These are phyloP conservation scores for Lentinula lateritia DNA, from an alignment of 768 basidiomycete genomes.

Conservation along the genomic window DNA sequence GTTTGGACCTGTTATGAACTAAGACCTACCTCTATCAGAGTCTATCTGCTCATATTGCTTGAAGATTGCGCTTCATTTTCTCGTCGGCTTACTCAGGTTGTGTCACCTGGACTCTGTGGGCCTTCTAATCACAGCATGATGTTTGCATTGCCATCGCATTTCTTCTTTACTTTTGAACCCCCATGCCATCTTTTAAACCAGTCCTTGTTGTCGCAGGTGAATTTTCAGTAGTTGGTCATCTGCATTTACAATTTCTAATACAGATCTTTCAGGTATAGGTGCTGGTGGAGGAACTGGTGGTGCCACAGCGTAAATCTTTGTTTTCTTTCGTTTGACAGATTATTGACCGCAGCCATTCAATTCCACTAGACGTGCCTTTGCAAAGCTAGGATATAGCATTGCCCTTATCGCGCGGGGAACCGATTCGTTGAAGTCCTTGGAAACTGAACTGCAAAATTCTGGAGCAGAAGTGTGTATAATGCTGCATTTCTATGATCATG, in stretches of 20 bases:
- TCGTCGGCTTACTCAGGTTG: no score
- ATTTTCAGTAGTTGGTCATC: not conserved
- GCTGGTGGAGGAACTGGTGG: constrained; percentile 51
- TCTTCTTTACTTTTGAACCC: no score
- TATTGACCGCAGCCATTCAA: not conserved
- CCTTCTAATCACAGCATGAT: not conserved
- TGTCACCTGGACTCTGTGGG: no score
- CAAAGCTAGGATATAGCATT: constrained; percentile 58
- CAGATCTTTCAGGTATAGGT: constrained; percentile 32
- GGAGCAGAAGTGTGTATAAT: constrained; percentile 50
- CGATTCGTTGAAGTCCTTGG: constrained; percentile 45
- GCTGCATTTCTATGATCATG: not conserved
- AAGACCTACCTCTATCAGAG: no score
- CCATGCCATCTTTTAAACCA: constrained; percentile 17
- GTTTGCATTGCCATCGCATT: no score
- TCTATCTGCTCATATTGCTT: no score
- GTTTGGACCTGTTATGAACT: no score
- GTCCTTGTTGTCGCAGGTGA: constrained; percentile 56
- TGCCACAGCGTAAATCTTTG: constrained; percentile 42
- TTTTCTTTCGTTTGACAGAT: not conserved
- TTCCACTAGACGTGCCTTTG: constrained; percentile 45
- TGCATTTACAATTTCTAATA: not conserved
- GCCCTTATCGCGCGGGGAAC: constrained; percentile 60
- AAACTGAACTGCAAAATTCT: constrained; percentile 45
- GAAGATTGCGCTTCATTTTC: no score